Base-by-base conservation (phyloP, 331 rosid species). In the Telfairia occidentalis region DNA sequence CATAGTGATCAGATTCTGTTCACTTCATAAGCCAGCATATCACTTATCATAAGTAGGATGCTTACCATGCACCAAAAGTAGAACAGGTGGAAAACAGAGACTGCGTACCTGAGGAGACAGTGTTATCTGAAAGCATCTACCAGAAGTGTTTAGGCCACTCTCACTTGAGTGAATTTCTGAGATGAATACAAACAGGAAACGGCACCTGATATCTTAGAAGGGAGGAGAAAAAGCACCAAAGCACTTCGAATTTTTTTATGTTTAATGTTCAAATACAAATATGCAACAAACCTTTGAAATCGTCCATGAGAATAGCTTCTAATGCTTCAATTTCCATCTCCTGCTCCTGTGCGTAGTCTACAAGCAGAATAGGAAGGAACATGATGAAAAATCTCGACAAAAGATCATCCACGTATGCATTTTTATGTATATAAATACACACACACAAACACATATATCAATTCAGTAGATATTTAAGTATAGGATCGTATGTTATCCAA, bases 311-410 rank as follows among this genome's bases (percentile, higher is more conserved):
- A 79, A 95, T 95, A 57, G 99, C 99, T 82, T 92, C 99, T 82
- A 95, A 78, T 59, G 99, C 99, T 85, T 95, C 99, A 55, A 95
- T 86, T 79, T 95, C 97, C 99, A 95, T 95, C 38, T 92, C 97
- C 80, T 95, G 99, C 81, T 95, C 99, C 66, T 84, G 97, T 64
- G 49, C 79, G 71, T 88, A 79, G 69, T 92, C 99, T 95, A 87
- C 23, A 65, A 24, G 35, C 32, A 73, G 13, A 78, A 43, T 29
- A 7, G 26, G 49, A 53, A 19, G 46, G 53, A 6, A 28, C 45
- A 73, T 7, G 5, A 53, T 29, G 45, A 40, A 79, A 19, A 74
- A 9, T 15, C 34, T 11, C 7, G 29, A n/a, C 60, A 18, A 16
- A 71, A 49, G 30, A 50, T 73, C 19, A 32, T 70, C 54, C 75